These are phyloP conservation scores for Anthoceros angustus DNA, from an alignment of 225 moss, liverwort and hornwort genomes.

Conservation along the genomic window DNA sequence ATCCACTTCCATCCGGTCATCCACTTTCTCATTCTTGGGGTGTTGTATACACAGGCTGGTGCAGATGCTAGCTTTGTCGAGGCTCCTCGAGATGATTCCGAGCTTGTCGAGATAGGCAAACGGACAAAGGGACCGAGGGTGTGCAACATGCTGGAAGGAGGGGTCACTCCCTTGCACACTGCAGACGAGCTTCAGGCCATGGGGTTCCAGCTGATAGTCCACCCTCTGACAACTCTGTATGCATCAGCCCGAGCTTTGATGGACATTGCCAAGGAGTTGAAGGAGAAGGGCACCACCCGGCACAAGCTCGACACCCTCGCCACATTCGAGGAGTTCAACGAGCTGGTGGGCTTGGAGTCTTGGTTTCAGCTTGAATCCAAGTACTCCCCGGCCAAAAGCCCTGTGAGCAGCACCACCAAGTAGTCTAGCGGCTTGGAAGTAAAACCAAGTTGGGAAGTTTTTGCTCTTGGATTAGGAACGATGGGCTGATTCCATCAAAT, in stretches of 20 bases:
- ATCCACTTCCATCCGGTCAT: background rate
- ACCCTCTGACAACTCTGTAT: slow-evolving; percentile 15
- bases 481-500: too few relatives aligned
- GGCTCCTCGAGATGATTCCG: slow-evolving; percentile 12
- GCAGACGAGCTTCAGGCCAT: slow-evolving; percentile 8
- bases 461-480: too few relatives aligned
- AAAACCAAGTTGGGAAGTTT: too few relatives aligned
- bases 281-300: slow-evolving; percentile 9
- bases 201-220: slow-evolving; percentile 12
- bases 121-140: slow-evolving; percentile 10
- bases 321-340: slow-evolving; percentile 13
- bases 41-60: slow-evolving; percentile 7
- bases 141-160: slow-evolving; percentile 16
- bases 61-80: slow-evolving; percentile 16
- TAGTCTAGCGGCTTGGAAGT: background rate
- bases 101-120: slow-evolving; percentile 11
- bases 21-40: background rate
- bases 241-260: slow-evolving; percentile 12
- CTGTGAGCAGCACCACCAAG: background rate
- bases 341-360: slow-evolving; percentile 10
- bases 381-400: slow-evolving; percentile 7
- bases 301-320: slow-evolving; percentile 7
- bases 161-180: slow-evolving; percentile 13
- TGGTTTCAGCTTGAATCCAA: slow-evolving; percentile 11
- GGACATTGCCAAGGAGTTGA: slow-evolving; percentile 11